Conservation (phyloP, 805 yeast genomes). For the Millerago galiae region DNA sequence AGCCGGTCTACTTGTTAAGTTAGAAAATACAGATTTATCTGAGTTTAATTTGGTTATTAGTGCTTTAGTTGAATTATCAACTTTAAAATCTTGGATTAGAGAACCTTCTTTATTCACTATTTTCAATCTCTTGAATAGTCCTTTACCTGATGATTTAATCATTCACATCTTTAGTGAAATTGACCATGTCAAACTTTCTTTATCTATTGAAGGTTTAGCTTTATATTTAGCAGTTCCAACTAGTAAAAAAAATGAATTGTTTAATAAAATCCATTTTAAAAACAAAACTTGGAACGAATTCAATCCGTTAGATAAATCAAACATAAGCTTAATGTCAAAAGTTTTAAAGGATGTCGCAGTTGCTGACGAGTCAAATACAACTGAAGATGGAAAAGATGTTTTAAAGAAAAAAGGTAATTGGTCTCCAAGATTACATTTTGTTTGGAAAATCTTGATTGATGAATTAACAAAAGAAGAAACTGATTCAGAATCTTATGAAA, state of each 20-base stretch:
- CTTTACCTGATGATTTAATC: constrained; percentile 16
- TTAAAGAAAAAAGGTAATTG: constrained; percentile 57
- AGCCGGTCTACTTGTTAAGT: constrained; percentile 33
- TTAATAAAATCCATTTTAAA: constrained; percentile 9
- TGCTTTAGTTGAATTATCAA: constrained; percentile 49
- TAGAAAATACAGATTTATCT: constrained; percentile 4
- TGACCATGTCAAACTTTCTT: constrained; percentile 47
- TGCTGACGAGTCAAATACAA: constrained; percentile 25
- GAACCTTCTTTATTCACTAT: constrained; percentile 75
- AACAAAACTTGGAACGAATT: constrained; percentile 54
- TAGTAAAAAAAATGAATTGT: constrained; percentile 8
- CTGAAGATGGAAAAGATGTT: constrained; percentile 17
- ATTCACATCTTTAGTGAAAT: constrained; percentile 34
- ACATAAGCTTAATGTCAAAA: constrained; percentile 52
- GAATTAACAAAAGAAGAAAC: constrained; percentile 27
- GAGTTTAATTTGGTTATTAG: constrained; percentile 37
- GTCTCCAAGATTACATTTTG: constrained; percentile 70
- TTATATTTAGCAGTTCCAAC: constrained; percentile 51
- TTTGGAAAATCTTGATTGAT: constrained; percentile 57
- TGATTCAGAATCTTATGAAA: constrained; percentile 19
- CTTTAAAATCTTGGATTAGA: constrained; percentile 74
- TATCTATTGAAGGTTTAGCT: constrained; percentile 78
- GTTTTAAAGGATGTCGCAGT: constrained; percentile 52
- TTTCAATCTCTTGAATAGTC: constrained; percentile 40
- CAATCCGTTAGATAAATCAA: constrained; percentile 70